phyloP scores from a whole-genome alignment of 306 rosid species.

The Potentilla sterilis region DNA sequence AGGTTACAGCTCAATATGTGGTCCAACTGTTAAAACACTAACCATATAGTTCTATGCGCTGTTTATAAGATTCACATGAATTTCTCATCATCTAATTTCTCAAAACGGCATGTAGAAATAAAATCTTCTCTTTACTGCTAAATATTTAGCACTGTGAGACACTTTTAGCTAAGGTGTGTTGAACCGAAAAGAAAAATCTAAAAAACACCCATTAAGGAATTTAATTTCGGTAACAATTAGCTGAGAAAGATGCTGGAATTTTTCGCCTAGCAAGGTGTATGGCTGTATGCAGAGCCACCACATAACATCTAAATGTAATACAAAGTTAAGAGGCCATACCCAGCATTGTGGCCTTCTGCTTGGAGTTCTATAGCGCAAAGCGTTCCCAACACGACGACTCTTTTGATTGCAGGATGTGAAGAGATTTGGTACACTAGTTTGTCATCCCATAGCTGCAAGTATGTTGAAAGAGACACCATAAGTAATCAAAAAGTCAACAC shows the following conservation, averaged over 20 bases:
- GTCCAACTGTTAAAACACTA: not conserved
- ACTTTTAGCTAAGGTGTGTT: not conserved
- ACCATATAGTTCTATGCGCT: not conserved
- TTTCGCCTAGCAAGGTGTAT: not conserved
- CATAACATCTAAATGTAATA: not conserved
- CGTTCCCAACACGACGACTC: conserved; percentile 81
- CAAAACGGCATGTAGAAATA: not conserved
- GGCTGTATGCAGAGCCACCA: conserved; percentile 23
- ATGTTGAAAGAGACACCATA: conserved; percentile 11
- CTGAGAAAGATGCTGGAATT: too few relatives aligned
- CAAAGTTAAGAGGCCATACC: conserved; percentile 43
- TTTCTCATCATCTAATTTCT: not conserved
- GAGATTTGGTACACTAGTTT: conserved; percentile 65
- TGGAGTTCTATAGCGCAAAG: conserved; percentile 81
- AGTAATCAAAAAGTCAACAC: not conserved
- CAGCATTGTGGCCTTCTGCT: conserved; percentile 73
- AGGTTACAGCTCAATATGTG: not conserved
- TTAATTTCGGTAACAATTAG: too few relatives aligned
- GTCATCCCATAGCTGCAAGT: conserved; percentile 81
- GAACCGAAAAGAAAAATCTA: too few relatives aligned
- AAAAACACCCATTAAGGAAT: too few relatives aligned
- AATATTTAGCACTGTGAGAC: not conserved
- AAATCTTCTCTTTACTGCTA: not conserved
- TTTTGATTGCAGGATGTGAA: conserved; percentile 63
- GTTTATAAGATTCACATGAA: not conserved